These are phyloP conservation scores for Lanmaoa rubissima DNA, from an alignment of 768 basidiomycete species.

Conservation along the genomic window DNA sequence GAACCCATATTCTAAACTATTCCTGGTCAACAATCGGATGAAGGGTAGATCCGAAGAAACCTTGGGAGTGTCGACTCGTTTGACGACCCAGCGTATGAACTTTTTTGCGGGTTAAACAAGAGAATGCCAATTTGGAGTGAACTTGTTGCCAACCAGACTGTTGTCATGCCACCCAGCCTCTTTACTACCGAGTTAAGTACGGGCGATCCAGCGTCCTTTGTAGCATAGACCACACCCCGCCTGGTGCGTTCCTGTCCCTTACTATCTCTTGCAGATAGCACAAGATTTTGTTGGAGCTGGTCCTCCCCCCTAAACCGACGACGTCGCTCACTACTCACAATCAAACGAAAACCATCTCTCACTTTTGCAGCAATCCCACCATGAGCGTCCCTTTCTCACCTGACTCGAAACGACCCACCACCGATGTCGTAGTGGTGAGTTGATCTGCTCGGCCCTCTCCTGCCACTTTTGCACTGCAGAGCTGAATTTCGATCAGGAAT, in stretches of 20 bases:
- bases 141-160: slow-evolving; percentile 10
- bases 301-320: slow-evolving; percentile 8
- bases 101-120: not conserved
- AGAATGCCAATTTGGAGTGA: not conserved
- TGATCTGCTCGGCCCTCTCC: not conserved
- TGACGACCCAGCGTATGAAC: no score
- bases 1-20: not conserved
- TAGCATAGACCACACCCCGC: not conserved
- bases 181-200: not conserved
- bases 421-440: slow-evolving; percentile 28
- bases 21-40: not conserved
- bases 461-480: not conserved
- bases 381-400: slow-evolving; percentile 17
- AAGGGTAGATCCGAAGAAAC: not conserved
- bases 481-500: slow-evolving; percentile 25
- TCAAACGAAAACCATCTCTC: not conserved
- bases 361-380: not conserved
- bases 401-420: slow-evolving; percentile 15
- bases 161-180: slow-evolving; percentile 19
- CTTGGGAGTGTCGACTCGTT: not conserved
- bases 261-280: not conserved
- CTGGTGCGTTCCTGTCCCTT: not conserved
- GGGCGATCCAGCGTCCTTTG: not conserved
- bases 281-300: slow-evolving; percentile 24
- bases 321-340: not conserved